These are phyloP conservation scores for Silene uniflora DNA, from an alignment of 148 eudicot genomes.

Conservation along the genomic window DNA sequence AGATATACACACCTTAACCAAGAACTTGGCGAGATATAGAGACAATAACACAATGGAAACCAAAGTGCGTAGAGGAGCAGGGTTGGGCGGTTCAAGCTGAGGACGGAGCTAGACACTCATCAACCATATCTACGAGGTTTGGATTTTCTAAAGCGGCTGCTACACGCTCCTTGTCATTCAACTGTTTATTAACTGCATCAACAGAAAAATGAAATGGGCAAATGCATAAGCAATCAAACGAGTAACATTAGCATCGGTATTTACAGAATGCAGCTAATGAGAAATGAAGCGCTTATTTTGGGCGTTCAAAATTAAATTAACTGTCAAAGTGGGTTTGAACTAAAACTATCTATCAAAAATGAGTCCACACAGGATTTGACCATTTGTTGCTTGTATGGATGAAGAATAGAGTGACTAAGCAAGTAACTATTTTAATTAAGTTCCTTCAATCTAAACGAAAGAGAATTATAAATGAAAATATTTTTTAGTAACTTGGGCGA, in stretches of 20 bases:
- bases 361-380: too few relatives aligned
- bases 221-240: neutral
- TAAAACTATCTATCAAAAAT: too few relatives aligned
- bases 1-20: neutral
- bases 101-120: slow-evolving; percentile 82
- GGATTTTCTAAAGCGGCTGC: slow-evolving; percentile 97
- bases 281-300: too few relatives aligned
- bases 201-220: slow-evolving; percentile 3
- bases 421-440: too few relatives aligned
- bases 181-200: slow-evolving; percentile 81
- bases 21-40: neutral
- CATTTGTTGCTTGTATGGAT: neutral
- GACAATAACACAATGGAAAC: neutral
- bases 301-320: too few relatives aligned
- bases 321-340: too few relatives aligned
- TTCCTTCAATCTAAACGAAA: too few relatives aligned
- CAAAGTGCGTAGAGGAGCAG: neutral
- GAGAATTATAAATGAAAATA: too few relatives aligned
- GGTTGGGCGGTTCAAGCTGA: slow-evolving; percentile 46
- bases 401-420: too few relatives aligned
- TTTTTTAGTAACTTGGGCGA: too few relatives aligned
- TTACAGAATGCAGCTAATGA: too few relatives aligned
- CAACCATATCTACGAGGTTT: slow-evolving; percentile 81
- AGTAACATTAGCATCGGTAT: neutral
- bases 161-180: slow-evolving; percentile 92